These are phyloP conservation scores for Paecilomyces sp. DNA, from an alignment of 2,329 filamentous ascomycete species.

Conservation along the genomic window DNA sequence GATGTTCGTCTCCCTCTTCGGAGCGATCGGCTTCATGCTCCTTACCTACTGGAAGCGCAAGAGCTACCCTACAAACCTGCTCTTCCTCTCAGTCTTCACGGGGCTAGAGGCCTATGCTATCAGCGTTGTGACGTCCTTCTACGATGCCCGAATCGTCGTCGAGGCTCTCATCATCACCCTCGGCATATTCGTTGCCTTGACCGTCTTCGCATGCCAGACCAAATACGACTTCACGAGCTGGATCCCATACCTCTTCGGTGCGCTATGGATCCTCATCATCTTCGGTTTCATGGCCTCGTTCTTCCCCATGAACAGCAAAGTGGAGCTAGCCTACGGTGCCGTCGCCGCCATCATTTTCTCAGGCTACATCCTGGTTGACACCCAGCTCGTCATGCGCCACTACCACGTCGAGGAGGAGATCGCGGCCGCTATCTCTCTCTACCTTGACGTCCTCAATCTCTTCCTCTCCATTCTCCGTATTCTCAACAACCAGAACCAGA, in stretches of 20 bases:
- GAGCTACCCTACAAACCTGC: constrained; percentile 86
- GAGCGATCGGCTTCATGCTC: constrained; percentile 74
- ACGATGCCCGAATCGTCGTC: constrained; percentile 74
- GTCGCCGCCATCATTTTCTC: constrained; percentile 82
- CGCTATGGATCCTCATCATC: constrained; percentile 80
- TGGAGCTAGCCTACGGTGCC: constrained; percentile 79
- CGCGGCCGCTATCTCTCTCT: constrained; percentile 86
- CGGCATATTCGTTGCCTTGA: constrained; percentile 57
- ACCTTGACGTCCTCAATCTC: constrained; percentile 93
- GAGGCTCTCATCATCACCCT: constrained; percentile 82
- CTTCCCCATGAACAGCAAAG: constrained; percentile 73
- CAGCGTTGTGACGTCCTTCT: constrained; percentile 87
- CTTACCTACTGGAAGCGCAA: constrained; percentile 94
- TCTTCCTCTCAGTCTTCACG: constrained; percentile 89
- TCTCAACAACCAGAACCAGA: constrained; percentile 90
- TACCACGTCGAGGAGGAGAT: constrained; percentile 99
- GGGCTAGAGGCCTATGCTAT: constrained; percentile 88
- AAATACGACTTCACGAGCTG: constrained; percentile 98
- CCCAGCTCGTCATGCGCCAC: constrained; percentile 88
- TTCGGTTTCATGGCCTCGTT: constrained; percentile 92
- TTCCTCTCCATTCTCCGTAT: constrained; percentile 95
- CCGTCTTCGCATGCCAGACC: constrained; percentile 87
- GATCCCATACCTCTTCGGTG: constrained; percentile 91
- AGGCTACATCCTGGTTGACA: constrained; percentile 92
- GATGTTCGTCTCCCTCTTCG: constrained; percentile 81